Base-by-base conservation (phyloP, 1,284 basidiomycete species). In the Fomitopsis pinicola region DNA sequence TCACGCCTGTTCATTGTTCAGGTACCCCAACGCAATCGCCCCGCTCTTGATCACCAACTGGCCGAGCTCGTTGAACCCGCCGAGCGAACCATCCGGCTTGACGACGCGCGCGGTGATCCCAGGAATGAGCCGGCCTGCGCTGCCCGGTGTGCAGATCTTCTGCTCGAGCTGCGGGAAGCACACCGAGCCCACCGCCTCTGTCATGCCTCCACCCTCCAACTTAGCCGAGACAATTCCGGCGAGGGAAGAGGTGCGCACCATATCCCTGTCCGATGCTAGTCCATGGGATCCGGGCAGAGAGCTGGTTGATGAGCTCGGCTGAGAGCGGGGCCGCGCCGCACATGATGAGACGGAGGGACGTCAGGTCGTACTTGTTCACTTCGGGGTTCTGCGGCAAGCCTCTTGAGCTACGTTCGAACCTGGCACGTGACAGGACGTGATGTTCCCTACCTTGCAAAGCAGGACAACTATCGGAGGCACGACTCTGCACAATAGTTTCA, bases 241-340 rank as follows among this genome's bases (percentile, higher is more conserved):
- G 5, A 17, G 12, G 42, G 55, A 50, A 22, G 38, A 26, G 14
- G 19, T 36, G 22, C 46, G 19, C 17, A 61, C 60, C 60, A 33
- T 61, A 61, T n/a, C 60, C 60, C 55, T 61, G 60, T 4, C 60
- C 60, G 28, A 61, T 61, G 33, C 42, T 58, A 8, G 40, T 26
- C 22, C 19, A 44, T 9, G 60, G 60, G 8, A 61, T 48, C 9
- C 57, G 38, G 4, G n/a, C 30, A 28, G 60, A 57, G 2, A 91
- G 72, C 65, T 85, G 80, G 42, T 77, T 64, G 58, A 81, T 85
- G 35, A 91, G 78, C 68, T 91, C 90, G 19, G 80, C 75, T 2
- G 88, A 86, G 4, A 94, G 75, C 5, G 91, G 91, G 0, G 92
- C 91, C 0, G 91, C 92, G 28, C 91, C 89, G 54, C 79, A 78